phyloP scores from a whole-genome alignment of 2,329 filamentous ascomycete genomes.

The Lithohypha guttulata region DNA sequence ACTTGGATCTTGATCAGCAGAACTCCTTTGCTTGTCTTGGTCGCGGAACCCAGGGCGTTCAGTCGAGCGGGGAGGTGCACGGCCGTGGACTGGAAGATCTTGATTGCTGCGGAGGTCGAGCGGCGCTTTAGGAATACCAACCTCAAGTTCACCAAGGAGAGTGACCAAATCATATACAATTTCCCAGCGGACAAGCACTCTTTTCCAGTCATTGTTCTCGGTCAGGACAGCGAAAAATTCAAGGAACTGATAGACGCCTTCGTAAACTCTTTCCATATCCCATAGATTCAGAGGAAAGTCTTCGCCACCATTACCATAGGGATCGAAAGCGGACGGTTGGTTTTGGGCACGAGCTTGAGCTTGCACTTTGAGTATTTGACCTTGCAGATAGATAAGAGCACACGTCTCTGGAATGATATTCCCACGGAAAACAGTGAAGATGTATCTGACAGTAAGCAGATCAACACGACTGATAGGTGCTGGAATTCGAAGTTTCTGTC shows the following conservation, averaged over 20 bases:
- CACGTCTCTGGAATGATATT: constrained; percentile 90
- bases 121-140: constrained; percentile 70
- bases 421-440: constrained; percentile 84
- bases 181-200: constrained; percentile 83
- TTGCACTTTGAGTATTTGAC: constrained; percentile 68
- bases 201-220: constrained; percentile 72
- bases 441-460: constrained; percentile 66
- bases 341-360: too few relatives aligned
- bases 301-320: too few relatives aligned
- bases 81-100: constrained; percentile 11
- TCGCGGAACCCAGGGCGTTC: constrained; percentile 17
- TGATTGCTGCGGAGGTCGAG: too few relatives aligned
- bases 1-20: constrained; percentile 48
- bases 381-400: constrained; percentile 87
- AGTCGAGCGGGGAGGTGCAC: constrained; percentile 9
- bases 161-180: constrained; percentile 80
- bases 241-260: constrained; percentile 86
- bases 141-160: constrained; percentile 75
- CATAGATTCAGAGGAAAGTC: constrained; percentile 92
- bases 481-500: constrained; percentile 42
- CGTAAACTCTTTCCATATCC: constrained; percentile 96
- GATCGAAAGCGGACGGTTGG: too few relatives aligned
- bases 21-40: constrained; percentile 31
- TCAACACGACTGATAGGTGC: constrained; percentile 45
- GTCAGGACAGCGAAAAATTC: constrained; percentile 87